A percentile compares a stretch with the other conserved stretches of the same genome.
phyloP scores from a whole-genome alignment of 192 early-diverging fungal species.

The Umbelopsis isabellina region DNA sequence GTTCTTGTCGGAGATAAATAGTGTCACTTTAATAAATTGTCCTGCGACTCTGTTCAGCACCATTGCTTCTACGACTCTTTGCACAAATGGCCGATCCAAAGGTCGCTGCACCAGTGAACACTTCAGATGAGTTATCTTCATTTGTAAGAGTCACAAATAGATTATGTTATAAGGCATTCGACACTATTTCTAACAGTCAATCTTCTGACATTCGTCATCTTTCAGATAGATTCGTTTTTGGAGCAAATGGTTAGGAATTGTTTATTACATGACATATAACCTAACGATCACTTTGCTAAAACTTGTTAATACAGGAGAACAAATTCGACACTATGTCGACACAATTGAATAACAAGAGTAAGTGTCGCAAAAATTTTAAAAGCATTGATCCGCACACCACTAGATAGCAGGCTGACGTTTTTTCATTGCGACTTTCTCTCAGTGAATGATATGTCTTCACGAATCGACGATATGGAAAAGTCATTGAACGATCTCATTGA shows the following conservation, averaged over 20 bases:
- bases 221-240: conserved; percentile 14
- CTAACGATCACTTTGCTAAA: too few species aligned
- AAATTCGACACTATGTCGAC: conserved; percentile 11
- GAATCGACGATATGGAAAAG: conserved; percentile 17
- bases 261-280: too few species aligned
- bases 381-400: neutral
- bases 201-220: neutral
- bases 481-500: neutral
- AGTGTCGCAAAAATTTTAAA: neutral
- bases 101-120: neutral
- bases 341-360: conserved; percentile 9
- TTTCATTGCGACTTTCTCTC: too few species aligned
- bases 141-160: neutral
- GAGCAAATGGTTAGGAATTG: conserved; percentile 12
- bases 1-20: conserved; percentile 7
- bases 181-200: too few species aligned
- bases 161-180: too few species aligned
- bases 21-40: neutral
- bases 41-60: neutral
- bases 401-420: too few species aligned
- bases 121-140: conserved; percentile 2
- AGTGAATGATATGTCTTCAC: conserved; percentile 18
- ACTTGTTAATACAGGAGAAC: neutral
- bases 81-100: neutral
- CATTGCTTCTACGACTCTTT: neutral